These are phyloP conservation scores for Naganishia vaughanmartiniae DNA, from an alignment of 768 basidiomycete genomes.

Conservation along the genomic window DNA sequence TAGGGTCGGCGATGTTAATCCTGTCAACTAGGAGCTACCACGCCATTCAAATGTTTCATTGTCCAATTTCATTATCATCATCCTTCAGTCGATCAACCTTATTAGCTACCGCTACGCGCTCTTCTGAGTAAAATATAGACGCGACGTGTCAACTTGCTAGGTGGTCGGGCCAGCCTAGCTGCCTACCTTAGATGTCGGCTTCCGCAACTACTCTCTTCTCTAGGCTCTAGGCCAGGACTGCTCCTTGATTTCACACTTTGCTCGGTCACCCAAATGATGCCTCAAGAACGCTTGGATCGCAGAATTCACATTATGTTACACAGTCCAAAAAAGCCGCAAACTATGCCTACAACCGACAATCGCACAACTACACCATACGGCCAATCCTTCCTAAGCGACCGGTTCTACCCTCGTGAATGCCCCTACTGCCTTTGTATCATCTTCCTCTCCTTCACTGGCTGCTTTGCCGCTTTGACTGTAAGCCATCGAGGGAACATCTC, in stretches of 20 bases:
- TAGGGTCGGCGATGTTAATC: not conserved
- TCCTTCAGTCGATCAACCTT: not conserved
- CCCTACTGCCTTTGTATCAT: slow-evolving; percentile 11
- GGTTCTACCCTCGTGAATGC: slow-evolving; percentile 20
- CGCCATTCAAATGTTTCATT: not conserved
- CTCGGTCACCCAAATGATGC: no score
- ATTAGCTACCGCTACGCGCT: not conserved
- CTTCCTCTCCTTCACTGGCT: slow-evolving; percentile 11
- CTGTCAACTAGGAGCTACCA: not conserved
- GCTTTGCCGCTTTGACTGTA: slow-evolving; percentile 7
- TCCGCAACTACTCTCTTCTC: no score
- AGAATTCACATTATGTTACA: not conserved
- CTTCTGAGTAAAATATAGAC: not conserved
- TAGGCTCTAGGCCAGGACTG: no score
- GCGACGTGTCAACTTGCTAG: no score
- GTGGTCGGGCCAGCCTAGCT: no score
- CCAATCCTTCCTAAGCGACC: not conserved
- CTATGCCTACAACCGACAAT: slow-evolving; percentile 6
- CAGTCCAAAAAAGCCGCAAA: not conserved
- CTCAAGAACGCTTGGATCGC: no score
- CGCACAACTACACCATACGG: no score
- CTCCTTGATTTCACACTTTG: no score
- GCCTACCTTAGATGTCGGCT: no score
- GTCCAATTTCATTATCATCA: slow-evolving; percentile 3
- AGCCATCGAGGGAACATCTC: slow-evolving; percentile 15